phyloP scores from a whole-genome alignment of 805 yeast species.

The Zygosaccharomyces siamensis region DNA sequence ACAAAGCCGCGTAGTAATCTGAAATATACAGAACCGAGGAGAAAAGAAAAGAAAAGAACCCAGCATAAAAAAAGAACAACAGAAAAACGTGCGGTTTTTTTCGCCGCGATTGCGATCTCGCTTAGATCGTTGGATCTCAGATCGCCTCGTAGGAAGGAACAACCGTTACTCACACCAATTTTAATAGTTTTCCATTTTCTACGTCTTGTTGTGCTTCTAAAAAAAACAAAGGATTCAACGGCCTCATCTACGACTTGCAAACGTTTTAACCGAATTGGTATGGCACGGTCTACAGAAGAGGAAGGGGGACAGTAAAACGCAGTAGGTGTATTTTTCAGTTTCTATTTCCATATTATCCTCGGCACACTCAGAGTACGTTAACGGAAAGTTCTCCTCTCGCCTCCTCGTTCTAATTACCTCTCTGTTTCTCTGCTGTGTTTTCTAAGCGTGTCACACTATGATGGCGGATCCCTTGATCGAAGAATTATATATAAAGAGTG shows the following conservation, averaged over 20 bases:
- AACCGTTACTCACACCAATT: not conserved
- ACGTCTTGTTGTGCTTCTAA: not conserved
- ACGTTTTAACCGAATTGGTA: not conserved
- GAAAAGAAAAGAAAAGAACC: too few species aligned
- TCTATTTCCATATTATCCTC: not conserved
- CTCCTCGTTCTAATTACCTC: not conserved
- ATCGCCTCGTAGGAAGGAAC: slow-evolving; percentile 1
- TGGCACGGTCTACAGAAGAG: not conserved
- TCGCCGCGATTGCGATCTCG: slow-evolving; percentile 6
- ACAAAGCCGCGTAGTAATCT: too few species aligned
- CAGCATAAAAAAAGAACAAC: too few species aligned
- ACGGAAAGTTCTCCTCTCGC: not conserved
- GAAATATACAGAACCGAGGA: too few species aligned
- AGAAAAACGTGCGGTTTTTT: not conserved
- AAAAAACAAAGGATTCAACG: not conserved
- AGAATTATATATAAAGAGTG: not conserved
- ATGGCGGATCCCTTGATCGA: not conserved
- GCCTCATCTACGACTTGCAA: not conserved
- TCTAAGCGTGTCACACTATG: not conserved
- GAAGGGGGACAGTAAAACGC: not conserved
- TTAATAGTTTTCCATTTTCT: too few species aligned
- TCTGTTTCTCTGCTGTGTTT: not conserved
- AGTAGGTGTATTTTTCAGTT: not conserved
- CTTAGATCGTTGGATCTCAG: slow-evolving; percentile 1
- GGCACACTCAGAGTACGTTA: not conserved